Base-by-base conservation (phyloP, 495 filamentous ascomycete species). In the Tuber aestivum region DNA sequence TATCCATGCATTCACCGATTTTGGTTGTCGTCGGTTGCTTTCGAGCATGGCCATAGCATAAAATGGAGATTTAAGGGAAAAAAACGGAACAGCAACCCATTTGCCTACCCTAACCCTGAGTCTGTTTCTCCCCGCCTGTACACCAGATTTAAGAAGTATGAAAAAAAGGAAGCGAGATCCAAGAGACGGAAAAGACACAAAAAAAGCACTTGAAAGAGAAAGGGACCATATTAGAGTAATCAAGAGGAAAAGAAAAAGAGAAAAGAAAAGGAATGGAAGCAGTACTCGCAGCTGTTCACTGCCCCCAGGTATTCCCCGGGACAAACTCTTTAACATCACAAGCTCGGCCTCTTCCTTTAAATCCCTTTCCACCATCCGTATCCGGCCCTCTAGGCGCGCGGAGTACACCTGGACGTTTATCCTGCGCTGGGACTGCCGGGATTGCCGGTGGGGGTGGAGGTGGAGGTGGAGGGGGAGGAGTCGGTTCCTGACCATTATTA, bases 301-400 rank as follows among this genome's bases (percentile, higher is more conserved):
- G 27, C 27, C 56, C 27, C 56, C 56, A 65, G 16, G 27, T 35
- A 65, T 65, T 65, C 14, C 56, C 56, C 12, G 56, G 56, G 27
- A 65, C 32, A 65, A 65, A 65, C 56, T 65, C 56, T 65, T 65
- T 65, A 20, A 27, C 56, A 35, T 65, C 56, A 3, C 56, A 27
- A 23, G 23, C 18, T 38, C 38, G 14, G 14, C 76, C 79, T 56
- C 71, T 56, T 45, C 78, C 69, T 56, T 75, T 78, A 69, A 75
- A 81, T 42, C 80, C 79, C 27, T 41, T 70, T 9, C 78, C 75
- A 12, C 80, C 80, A 41, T 78, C 80, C 50, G 61, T 56, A 70
- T 81, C 80, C 3, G 80, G 80, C 4, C 80, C 80, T 35, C 76
- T 76, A 4, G 80, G 80, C 27, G 61, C 79, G 56, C 56, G 56